Conservation (phyloP, 1,284 basidiomycete genomes). For the Marasmius sp. region DNA sequence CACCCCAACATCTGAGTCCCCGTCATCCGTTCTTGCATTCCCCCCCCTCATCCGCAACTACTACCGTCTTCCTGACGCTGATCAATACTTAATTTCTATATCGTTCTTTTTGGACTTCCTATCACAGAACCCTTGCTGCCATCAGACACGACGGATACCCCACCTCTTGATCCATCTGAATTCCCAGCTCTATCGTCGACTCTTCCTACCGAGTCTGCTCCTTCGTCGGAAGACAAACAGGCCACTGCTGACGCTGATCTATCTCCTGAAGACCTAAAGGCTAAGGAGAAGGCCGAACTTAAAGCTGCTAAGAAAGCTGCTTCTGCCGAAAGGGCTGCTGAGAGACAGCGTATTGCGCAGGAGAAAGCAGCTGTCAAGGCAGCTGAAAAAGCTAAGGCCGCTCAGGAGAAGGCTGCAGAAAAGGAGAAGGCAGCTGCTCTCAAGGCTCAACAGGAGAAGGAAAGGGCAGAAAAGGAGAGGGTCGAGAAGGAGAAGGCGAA, state of each 20-base stretch:
- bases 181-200: conserved; percentile 60
- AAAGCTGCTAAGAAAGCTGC: conserved; percentile 64
- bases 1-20: conserved; percentile 24
- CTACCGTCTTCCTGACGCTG: conserved; percentile 39
- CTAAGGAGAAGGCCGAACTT: conserved; percentile 53
- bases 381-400: conserved; percentile 47
- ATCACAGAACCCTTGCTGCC: conserved; percentile 42
- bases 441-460: conserved; percentile 39
- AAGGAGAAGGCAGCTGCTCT: conserved; percentile 41
- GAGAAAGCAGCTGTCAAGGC: conserved; percentile 53
- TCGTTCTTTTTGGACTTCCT: conserved; percentile 31
- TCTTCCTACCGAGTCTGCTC: conserved; percentile 23
- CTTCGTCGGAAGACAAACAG: conserved; percentile 22
- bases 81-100: conserved; percentile 41
- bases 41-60: conserved; percentile 17
- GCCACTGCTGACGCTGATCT: conserved; percentile 29
- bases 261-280: conserved; percentile 32
- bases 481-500: conserved; percentile 43
- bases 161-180: conserved; percentile 64
- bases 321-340: conserved; percentile 58
- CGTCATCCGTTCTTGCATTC: conserved; percentile 23
- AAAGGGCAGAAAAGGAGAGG: conserved; percentile 38
- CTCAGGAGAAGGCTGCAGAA: conserved; percentile 43
- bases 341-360: conserved; percentile 50
- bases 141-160: conserved; percentile 50